These are phyloP conservation scores for Xylaria curta DNA, from an alignment of 495 filamentous ascomycete genomes.

Conservation along the genomic window DNA sequence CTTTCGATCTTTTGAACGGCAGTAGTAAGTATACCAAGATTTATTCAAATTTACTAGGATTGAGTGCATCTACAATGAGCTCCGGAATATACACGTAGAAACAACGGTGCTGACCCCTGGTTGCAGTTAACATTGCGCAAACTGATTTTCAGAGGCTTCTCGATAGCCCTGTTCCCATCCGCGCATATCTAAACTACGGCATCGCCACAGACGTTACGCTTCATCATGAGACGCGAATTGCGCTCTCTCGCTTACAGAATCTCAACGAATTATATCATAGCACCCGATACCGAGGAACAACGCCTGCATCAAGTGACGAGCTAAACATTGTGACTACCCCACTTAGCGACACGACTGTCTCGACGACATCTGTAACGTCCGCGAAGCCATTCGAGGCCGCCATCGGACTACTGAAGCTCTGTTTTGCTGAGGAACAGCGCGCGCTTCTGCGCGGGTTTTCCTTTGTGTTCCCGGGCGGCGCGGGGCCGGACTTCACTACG, in stretches of 20 bases:
- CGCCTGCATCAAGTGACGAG: slow-evolving; percentile 21
- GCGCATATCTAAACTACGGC: slow-evolving; percentile 30
- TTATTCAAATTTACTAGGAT: neutral
- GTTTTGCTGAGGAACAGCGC: slow-evolving; percentile 39
- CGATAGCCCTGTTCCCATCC: slow-evolving; percentile 37
- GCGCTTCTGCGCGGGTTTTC: slow-evolving; percentile 35
- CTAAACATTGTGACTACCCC: slow-evolving; percentile 18
- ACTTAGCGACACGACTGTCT: slow-evolving; percentile 16
- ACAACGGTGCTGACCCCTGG: neutral
- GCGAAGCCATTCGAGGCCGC: slow-evolving; percentile 29
- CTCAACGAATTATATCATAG: slow-evolving; percentile 33
- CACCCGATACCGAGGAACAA: neutral
- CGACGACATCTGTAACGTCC: slow-evolving; percentile 9
- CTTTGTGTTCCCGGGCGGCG: slow-evolving; percentile 33
- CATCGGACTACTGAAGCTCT: slow-evolving; percentile 31
- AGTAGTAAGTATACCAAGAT: slow-evolving; percentile 21
- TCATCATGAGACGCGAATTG: slow-evolving; percentile 28
- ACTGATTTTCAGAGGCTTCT: slow-evolving; percentile 38
- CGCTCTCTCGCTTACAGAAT: slow-evolving; percentile 32
- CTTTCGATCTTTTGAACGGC: slow-evolving; percentile 41
- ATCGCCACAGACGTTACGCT: slow-evolving; percentile 33
- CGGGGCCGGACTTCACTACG: slow-evolving; percentile 37
- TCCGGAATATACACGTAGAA: neutral
- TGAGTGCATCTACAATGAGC: neutral
- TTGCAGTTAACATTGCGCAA: slow-evolving; percentile 31